Conservation (phyloP, 495 filamentous ascomycete species). For the Pseudoneurospora amorphoporcata region DNA sequence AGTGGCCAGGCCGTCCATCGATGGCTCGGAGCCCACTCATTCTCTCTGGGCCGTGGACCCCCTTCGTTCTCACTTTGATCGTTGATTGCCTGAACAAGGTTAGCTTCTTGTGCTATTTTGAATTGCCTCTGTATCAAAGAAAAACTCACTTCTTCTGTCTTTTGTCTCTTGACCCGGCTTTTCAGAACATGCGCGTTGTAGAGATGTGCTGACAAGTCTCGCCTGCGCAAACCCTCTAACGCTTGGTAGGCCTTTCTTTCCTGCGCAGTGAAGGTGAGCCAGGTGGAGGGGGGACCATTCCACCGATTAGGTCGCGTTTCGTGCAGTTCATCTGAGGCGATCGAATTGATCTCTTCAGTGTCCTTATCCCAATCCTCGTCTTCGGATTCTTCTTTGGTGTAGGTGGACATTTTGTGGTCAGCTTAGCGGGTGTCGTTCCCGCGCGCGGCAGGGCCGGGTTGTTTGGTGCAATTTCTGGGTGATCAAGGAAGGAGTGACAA, state of each 20-base stretch:
- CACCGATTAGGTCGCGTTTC: conserved; percentile 39
- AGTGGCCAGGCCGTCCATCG: conserved; percentile 77
- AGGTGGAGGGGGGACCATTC: conserved; percentile 48
- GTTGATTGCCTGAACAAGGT: conserved; percentile 50
- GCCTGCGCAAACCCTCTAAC: conserved; percentile 44
- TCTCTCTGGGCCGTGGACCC: not conserved
- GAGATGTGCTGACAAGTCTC: conserved; percentile 63
- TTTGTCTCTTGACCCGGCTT: conserved; percentile 22
- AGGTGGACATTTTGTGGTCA: not conserved
- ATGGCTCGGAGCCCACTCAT: conserved; percentile 36
- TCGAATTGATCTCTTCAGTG: conserved; percentile 17
- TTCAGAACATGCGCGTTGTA: conserved; percentile 63
- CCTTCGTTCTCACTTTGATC: conserved; percentile 19
- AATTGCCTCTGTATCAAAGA: not conserved
- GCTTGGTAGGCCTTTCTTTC: conserved; percentile 50
- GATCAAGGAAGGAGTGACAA: not conserved
- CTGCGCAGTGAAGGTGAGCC: conserved; percentile 44
- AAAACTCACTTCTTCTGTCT: conserved; percentile 11
- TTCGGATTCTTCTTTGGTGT: not conserved
- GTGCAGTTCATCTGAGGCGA: conserved; percentile 22
- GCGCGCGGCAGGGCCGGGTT: not conserved
- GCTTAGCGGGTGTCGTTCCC: not conserved
- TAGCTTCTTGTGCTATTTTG: conserved; percentile 42
- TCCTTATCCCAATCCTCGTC: conserved; percentile 10
- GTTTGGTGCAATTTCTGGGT: not conserved